Base-by-base conservation (phyloP, 2,329 filamentous ascomycete genomes). In the Aurifilum marmelostoma region DNA sequence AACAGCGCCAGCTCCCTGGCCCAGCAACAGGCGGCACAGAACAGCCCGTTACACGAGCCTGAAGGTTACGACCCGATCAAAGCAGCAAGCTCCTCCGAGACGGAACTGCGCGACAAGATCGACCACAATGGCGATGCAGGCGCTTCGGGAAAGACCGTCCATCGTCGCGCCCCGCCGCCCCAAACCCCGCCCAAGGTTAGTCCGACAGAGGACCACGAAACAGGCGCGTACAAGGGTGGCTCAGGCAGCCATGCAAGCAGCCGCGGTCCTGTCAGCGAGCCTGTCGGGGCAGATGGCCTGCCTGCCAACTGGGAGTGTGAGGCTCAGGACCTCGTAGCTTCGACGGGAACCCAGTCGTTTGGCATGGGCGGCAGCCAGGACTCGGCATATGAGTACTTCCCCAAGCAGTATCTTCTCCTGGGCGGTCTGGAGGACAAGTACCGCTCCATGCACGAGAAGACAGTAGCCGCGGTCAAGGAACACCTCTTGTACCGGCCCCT, bases 401-500 rank as follows among this genome's bases (percentile, higher is more conserved):
- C 68, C 91, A 91, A 71, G 76, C 83, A 94, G 81, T 91, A 91
- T 75, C 80, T 96, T 16, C 85, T 97, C 6, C 86, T 97, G 2
- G 92, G 92, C 68, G 94, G 93, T 0, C 83, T 89, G 1, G 88
- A 90, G 71, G 80, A 85, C 39, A 92, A 93, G 76, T 97, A 97
- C 78, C 83, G 85, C 71, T 85, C 85, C 27, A 86, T 97, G 79
- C 93, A 97, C 76, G 84, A 90, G 69, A 87, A 87, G 68, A 86
- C 89, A 4, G 86, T 90, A 39, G 87, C 90, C 6, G 88, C 88
- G 0, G 87, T 91, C 47, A 91, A 91, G 73, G 85, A 93, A 72
- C 86, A 92, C 77, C 84, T 97, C 12, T 87, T 97, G 68, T 97
- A 88, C 79, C 87, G 91, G 6, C 93, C 94, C 0, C 91, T 96